phyloP scores from a whole-genome alignment of 2,329 filamentous ascomycete species.

The Cyclaneusma minus region DNA sequence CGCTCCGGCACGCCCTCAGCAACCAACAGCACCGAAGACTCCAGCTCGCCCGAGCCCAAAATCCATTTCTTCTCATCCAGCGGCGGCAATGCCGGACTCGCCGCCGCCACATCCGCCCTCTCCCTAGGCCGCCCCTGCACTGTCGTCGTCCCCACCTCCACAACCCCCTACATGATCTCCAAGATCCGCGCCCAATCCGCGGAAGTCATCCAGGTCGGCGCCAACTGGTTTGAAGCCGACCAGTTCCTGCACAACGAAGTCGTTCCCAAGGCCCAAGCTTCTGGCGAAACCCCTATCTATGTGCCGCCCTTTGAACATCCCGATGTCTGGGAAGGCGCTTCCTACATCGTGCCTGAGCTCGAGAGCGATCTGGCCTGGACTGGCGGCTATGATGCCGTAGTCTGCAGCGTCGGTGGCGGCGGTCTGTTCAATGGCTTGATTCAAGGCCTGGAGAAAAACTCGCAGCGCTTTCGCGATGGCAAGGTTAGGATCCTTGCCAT shows the following conservation, averaged over 20 bases:
- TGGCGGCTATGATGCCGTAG: slow-evolving; percentile 45
- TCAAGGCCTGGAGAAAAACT: slow-evolving; percentile 31
- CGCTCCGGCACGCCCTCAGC: too few relatives aligned
- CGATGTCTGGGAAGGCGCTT: slow-evolving; percentile 51
- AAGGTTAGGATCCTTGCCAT: slow-evolving; percentile 44
- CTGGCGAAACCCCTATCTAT: slow-evolving; percentile 38
- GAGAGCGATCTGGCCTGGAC: slow-evolving; percentile 12
- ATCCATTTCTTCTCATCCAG: slow-evolving; percentile 67
- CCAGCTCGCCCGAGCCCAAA: slow-evolving; percentile 16
- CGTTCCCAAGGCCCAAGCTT: slow-evolving; percentile 34
- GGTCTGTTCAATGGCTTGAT: slow-evolving; percentile 66
- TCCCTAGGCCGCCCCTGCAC: slow-evolving; percentile 51
- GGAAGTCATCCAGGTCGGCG: slow-evolving; percentile 52
- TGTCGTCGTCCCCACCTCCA: slow-evolving; percentile 55
- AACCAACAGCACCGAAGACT: too few relatives aligned
- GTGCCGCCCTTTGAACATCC: slow-evolving; percentile 56
- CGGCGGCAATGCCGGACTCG: slow-evolving; percentile 74
- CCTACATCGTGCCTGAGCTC: slow-evolving; percentile 35
- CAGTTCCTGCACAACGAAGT: slow-evolving; percentile 43
- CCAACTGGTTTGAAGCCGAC: slow-evolving; percentile 56
- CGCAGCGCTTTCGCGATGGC: slow-evolving; percentile 6
- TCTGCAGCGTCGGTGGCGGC: slow-evolving; percentile 70
- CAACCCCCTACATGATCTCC: slow-evolving; percentile 52
- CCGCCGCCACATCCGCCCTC: slow-evolving; percentile 58
- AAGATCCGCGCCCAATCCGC: slow-evolving; percentile 56